phyloP scores from a whole-genome alignment of 2,329 filamentous ascomycete genomes.

The Penicillium sp. region DNA sequence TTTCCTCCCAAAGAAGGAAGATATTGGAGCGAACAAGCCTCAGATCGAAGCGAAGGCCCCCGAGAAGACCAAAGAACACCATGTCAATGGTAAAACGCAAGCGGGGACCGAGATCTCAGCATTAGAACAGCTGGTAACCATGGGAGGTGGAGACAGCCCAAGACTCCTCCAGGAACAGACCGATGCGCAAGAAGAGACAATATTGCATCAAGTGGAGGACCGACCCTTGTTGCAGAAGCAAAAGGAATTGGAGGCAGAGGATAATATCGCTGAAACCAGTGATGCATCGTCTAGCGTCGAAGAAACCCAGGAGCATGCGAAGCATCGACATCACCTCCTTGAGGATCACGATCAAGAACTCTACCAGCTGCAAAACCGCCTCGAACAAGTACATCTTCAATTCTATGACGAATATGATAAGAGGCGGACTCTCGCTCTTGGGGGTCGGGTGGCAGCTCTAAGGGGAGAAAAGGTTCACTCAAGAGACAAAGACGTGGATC shows the following conservation, averaged over 20 bases:
- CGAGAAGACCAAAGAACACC: constrained; percentile 26
- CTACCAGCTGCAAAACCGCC: constrained; percentile 68
- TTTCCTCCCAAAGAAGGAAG: constrained; percentile 77
- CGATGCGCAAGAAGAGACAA: constrained; percentile 79
- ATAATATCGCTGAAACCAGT: constrained; percentile 61
- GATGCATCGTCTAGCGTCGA: constrained; percentile 44
- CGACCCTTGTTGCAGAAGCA: constrained; percentile 89
- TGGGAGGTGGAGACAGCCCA: constrained; percentile 69
- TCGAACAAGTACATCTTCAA: constrained; percentile 69
- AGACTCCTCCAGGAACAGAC: constrained; percentile 70
- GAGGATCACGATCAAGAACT: constrained; percentile 87
- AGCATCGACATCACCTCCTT: constrained; percentile 70
- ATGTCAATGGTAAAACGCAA: constrained; percentile 35
- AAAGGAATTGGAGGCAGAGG: constrained; percentile 82
- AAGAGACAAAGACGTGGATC: constrained; percentile 47
- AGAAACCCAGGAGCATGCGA: constrained; percentile 38
- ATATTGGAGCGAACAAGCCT: constrained; percentile 50
- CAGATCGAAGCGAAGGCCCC: constrained; percentile 24
- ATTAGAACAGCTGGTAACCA: constrained; percentile 72
- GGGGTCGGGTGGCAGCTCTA: constrained; percentile 50
- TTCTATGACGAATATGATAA: constrained; percentile 83
- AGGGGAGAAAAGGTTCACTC: constrained; percentile 47
- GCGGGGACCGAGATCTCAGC: constrained; percentile 50
- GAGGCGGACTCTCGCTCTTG: constrained; percentile 45
- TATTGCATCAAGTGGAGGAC: constrained; percentile 86